Conservation (phyloP, 768 basidiomycete species). For the Leccinum ochraceum region DNA sequence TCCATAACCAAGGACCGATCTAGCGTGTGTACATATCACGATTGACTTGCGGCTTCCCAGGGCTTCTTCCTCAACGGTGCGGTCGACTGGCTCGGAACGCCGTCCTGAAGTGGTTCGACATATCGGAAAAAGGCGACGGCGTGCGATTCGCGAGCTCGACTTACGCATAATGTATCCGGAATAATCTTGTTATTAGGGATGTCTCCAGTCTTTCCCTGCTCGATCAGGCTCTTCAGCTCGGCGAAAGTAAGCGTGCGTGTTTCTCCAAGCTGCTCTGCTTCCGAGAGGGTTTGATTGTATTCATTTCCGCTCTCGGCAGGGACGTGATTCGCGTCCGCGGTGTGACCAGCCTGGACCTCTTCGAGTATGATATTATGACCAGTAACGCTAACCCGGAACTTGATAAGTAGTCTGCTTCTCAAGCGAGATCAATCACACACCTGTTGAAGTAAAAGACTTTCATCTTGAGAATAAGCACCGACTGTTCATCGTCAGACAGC, state of each 20-base stretch:
- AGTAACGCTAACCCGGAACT: conserved; percentile 28
- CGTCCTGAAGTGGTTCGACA: conserved; percentile 41
- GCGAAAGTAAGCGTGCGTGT: conserved; percentile 59
- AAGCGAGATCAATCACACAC: conserved; percentile 37
- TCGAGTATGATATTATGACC: conserved; percentile 31
- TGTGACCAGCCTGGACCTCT: conserved; percentile 20
- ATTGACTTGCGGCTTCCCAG: conserved; percentile 50
- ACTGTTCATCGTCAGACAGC: conserved; percentile 40
- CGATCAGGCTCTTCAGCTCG: conserved; percentile 69
- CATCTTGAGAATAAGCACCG: conserved; percentile 52
- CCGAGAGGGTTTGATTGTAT: conserved; percentile 5
- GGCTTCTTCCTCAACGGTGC: conserved; percentile 59
- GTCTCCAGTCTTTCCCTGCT: conserved; percentile 66
- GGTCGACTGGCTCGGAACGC: conserved; percentile 56
- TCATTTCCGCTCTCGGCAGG: conserved; percentile 25
- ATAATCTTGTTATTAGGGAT: conserved; percentile 81
- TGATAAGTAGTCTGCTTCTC: conserved; percentile 28
- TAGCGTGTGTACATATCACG: conserved; percentile 20
- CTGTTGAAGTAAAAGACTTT: conserved; percentile 75
- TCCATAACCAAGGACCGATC: conserved; percentile 9
- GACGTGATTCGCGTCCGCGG: conserved; percentile 15
- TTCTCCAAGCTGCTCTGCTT: conserved; percentile 2
- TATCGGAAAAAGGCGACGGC: background rate
- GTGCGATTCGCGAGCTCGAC: conserved; percentile 21
- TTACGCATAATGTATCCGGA: conserved; percentile 64